phyloP scores from a whole-genome alignment of 176 grass and related monocot genomes.

The Secale cereale region DNA sequence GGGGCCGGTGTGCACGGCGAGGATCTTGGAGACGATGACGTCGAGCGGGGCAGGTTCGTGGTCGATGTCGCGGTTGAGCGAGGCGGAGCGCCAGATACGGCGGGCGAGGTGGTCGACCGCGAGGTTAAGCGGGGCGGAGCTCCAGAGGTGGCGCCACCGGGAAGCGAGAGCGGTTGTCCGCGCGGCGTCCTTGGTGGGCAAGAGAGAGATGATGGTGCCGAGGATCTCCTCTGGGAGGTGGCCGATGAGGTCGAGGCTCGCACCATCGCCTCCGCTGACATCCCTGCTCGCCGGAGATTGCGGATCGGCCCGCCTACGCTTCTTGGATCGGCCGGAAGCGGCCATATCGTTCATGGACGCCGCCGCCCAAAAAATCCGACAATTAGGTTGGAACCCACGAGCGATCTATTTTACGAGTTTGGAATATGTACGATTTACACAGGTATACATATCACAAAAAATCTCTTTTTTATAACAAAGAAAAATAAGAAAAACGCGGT shows the following conservation, averaged over 20 bases:
- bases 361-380: too few relatives aligned
- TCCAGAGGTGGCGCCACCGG: background rate
- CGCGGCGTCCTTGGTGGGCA: background rate
- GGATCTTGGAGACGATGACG: background rate
- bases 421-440: too few relatives aligned
- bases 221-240: background rate
- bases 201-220: background rate
- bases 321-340: background rate
- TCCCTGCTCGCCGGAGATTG: background rate
- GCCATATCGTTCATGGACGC: background rate
- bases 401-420: background rate
- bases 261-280: background rate
- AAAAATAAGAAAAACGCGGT: too few relatives aligned
- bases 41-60: too few relatives aligned
- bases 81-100: background rate
- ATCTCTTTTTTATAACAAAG: too few relatives aligned
- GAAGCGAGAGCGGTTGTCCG: background rate
- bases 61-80: background rate
- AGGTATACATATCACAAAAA: too few relatives aligned
- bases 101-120: background rate
- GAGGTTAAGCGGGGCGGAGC: background rate
- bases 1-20: background rate
- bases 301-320: background rate
- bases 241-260: background rate
- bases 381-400: too few relatives aligned